A percentile compares a stretch with the other conserved stretches of the same genome.
Evolutionary conservation across 257 asterid species (phyloP).

Genomic region (Nicotiana attenuata): DNA sequence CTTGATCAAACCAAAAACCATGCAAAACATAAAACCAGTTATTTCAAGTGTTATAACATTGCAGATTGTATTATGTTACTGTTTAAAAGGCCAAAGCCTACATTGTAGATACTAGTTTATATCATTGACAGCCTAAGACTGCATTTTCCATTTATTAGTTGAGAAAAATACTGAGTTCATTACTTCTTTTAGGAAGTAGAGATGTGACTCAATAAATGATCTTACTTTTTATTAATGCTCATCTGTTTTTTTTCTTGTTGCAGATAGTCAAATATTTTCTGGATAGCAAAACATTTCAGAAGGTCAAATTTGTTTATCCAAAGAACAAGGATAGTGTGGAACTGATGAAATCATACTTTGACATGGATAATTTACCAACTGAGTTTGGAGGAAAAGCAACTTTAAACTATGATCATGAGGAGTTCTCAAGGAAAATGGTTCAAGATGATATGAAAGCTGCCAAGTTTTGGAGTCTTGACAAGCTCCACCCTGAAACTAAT

Average conservation of each 20-base stretch:
- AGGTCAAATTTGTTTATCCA: constrained; percentile 89
- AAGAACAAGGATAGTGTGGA: constrained; percentile 90
- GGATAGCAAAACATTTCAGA: constrained; percentile 83
- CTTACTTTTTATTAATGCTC: background rate
- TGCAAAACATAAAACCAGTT: background rate
- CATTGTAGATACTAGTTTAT: background rate
- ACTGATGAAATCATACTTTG: constrained; percentile 69
- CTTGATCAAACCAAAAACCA: background rate
- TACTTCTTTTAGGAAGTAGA: no score
- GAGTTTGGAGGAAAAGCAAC: constrained; percentile 93
- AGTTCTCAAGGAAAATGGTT: constrained; percentile 77
- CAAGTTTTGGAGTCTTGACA: constrained; percentile 67
- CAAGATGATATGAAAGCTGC: constrained; percentile 71
- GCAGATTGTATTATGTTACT: background rate
- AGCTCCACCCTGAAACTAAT: constrained; percentile 26
- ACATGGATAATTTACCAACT: constrained; percentile 74
- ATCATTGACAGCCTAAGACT: background rate
- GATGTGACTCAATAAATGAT: background rate
- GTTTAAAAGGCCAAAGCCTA: background rate
- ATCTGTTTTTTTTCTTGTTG: background rate
- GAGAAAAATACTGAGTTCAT: no score
- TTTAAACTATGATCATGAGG: constrained; percentile 74
- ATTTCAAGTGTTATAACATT: background rate
- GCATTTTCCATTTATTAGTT: no score
- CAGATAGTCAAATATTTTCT: constrained; percentile 90